Evolutionary conservation across 129 eudicot genomes (phyloP).

Genomic region (Gnaphalium uliginosum): DNA sequence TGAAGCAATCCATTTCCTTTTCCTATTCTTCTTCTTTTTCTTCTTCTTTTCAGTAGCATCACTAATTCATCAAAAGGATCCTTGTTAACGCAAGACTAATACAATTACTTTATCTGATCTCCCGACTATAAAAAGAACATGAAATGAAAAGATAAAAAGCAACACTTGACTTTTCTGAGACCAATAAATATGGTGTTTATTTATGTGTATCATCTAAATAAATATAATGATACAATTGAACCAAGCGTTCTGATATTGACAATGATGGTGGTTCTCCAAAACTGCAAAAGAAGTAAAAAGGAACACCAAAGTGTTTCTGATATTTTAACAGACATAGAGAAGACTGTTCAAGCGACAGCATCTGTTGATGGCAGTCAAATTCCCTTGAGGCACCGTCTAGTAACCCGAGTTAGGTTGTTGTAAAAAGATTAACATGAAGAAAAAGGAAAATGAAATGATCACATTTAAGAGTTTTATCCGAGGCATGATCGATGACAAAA

Average conservation of each 20-base stretch:
- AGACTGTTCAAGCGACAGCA: too few species aligned
- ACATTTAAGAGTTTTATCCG: too few species aligned
- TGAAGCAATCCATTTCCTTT: background rate
- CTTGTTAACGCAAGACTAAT: background rate
- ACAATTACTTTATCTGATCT: background rate
- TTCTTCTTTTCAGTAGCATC: conserved; percentile 17
- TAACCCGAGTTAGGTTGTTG: too few species aligned
- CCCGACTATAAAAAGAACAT: background rate
- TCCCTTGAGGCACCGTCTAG: too few species aligned
- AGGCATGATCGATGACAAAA: too few species aligned
- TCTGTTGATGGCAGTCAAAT: too few species aligned
- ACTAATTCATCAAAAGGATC: conserved; percentile 6
- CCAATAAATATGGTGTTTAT: background rate
- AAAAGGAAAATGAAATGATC: too few species aligned
- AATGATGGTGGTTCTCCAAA: too few species aligned
- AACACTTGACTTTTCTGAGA: background rate
- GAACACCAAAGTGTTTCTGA: too few species aligned
- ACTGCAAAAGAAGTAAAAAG: too few species aligned
- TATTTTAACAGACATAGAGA: too few species aligned
- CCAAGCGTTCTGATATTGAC: background rate
- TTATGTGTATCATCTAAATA: background rate
- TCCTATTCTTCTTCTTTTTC: conserved; percentile 5
- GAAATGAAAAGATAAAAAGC: background rate
- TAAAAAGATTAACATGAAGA: too few species aligned
- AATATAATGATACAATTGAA: background rate